These are phyloP conservation scores for Syncephalastrum monosporum DNA, from an alignment of 371 early-diverging fungal genomes.

Conservation along the genomic window DNA sequence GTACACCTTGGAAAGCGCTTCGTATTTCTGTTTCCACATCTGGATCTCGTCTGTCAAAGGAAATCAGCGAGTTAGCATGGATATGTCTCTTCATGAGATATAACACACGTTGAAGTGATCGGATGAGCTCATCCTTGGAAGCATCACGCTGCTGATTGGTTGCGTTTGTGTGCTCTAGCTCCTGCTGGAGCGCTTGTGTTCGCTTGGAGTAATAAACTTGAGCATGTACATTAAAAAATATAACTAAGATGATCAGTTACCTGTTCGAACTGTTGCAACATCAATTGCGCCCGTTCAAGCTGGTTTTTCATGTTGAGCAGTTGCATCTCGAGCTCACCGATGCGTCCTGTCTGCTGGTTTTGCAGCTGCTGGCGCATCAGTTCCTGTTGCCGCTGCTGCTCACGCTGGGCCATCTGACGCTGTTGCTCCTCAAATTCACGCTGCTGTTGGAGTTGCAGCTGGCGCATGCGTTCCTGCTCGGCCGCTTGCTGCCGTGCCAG, in stretches of 20 bases:
- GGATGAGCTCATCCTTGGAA: constrained; percentile 72
- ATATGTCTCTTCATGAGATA: no score
- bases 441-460: constrained; percentile 66
- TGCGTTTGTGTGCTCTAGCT: constrained; percentile 69
- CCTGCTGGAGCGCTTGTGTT: constrained; percentile 75
- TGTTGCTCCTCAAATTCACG: constrained; percentile 73
- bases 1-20: constrained; percentile 91
- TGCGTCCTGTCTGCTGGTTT: constrained; percentile 70
- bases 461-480: constrained; percentile 56
- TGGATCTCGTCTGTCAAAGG: constrained; percentile 58
- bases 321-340: constrained; percentile 78
- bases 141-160: constrained; percentile 67
- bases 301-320: constrained; percentile 73
- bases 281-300: constrained; percentile 79
- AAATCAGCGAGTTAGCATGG: no score
- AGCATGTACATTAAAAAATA: no score
- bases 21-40: constrained; percentile 89
- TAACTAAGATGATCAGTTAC: constrained; percentile 29
- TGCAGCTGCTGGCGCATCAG: constrained; percentile 70
- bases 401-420: constrained; percentile 59
- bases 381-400: constrained; percentile 63
- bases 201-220: constrained; percentile 25
- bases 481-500: constrained; percentile 59
- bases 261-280: constrained; percentile 80
- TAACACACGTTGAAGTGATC: constrained; percentile 68